phyloP scores from a whole-genome alignment of 805 yeast genomes.

The Kazachstania taianensis region DNA sequence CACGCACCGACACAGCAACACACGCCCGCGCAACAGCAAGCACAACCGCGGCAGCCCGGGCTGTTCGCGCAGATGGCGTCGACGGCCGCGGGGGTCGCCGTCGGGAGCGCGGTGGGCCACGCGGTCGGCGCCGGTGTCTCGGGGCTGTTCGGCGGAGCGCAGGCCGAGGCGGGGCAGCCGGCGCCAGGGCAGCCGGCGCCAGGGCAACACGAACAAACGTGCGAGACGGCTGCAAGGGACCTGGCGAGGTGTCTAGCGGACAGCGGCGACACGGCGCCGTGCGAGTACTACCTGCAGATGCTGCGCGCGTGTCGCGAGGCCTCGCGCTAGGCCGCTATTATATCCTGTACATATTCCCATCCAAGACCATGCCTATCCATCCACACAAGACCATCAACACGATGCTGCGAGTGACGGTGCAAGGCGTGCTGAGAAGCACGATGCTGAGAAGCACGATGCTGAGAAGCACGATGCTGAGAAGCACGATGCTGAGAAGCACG shows the following conservation, averaged over 20 bases:
- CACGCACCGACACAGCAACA: constrained; percentile 33
- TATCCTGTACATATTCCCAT: neutral
- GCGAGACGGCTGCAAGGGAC: constrained; percentile 90
- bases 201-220: constrained; percentile 32
- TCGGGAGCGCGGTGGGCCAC: constrained; percentile 95
- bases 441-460: too few relatives aligned
- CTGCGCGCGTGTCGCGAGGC: constrained; percentile 97
- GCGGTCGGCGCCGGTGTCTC: constrained; percentile 92
- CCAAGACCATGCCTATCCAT: constrained; percentile 1
- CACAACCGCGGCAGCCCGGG: constrained; percentile 57
- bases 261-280: constrained; percentile 90
- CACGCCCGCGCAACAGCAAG: constrained; percentile 32
- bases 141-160: constrained; percentile 64
- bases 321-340: constrained; percentile 62
- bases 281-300: constrained; percentile 95
- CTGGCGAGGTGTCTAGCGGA: constrained; percentile 94
- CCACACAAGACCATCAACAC: neutral
- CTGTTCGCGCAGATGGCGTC: constrained; percentile 94
- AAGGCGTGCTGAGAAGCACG: too few relatives aligned
- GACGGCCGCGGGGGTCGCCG: constrained; percentile 99
- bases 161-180: constrained; percentile 39
- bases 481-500: too few relatives aligned
- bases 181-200: constrained; percentile 39
- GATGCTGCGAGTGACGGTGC: too few relatives aligned
- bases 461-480: too few relatives aligned